phyloP scores from a whole-genome alignment of 345 rosid species.

The Eucalyptus microcorys region DNA sequence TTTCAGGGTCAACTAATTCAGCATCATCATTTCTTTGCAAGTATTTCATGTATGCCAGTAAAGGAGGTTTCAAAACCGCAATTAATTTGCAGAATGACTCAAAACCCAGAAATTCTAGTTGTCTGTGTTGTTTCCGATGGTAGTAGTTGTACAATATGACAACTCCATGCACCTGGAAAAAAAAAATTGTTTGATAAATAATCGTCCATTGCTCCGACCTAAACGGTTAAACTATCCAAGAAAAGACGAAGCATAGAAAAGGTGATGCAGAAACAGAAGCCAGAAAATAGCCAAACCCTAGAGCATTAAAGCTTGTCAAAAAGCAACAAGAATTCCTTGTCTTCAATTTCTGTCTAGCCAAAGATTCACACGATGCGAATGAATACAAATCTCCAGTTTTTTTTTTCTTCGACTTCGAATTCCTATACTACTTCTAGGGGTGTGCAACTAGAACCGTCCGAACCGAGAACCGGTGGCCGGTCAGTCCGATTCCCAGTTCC shows the following conservation, averaged over 20 bases:
- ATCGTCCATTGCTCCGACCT: background rate
- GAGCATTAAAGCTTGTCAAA: background rate
- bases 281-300: background rate
- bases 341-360: background rate
- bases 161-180: slow-evolving; percentile 54
- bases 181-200: background rate
- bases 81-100: slow-evolving; percentile 56
- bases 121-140: slow-evolving; percentile 44
- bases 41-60: slow-evolving; percentile 33
- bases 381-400: background rate
- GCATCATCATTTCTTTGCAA: slow-evolving; percentile 19
- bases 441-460: too few species aligned
- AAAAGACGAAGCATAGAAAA: background rate
- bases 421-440: background rate
- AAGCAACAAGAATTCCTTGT: background rate
- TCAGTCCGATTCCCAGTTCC: too few species aligned
- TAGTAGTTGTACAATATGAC: slow-evolving; percentile 66
- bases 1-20: slow-evolving; percentile 16
- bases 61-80: slow-evolving; percentile 29
- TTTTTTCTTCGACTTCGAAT: background rate
- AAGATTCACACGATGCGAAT: background rate
- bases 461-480: too few species aligned
- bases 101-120: slow-evolving; percentile 33
- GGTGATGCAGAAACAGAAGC: background rate
- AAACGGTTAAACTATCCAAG: background rate